phyloP scores from a whole-genome alignment of 805 yeast species.

The Kuraishia borneana region DNA sequence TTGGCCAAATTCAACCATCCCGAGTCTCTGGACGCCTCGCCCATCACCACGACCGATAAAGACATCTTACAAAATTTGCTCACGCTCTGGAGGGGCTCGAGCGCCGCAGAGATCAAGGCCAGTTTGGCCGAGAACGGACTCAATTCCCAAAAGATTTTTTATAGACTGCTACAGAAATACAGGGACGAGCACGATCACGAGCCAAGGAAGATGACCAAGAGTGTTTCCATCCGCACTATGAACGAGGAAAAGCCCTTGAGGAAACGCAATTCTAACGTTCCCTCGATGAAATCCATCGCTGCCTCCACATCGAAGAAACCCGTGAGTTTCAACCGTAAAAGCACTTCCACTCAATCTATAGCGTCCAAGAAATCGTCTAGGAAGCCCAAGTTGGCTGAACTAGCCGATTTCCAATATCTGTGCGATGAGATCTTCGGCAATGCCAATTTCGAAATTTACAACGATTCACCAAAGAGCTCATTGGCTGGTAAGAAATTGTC shows the following conservation, averaged over 20 bases:
- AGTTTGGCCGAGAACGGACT: conserved; percentile 13
- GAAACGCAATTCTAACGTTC: conserved; percentile 5
- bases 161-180: conserved; percentile 20
- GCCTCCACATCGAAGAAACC: conserved; percentile 39
- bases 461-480: conserved; percentile 3
- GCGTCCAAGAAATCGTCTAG: background rate
- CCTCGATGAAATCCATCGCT: conserved; percentile 20
- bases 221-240: conserved; percentile 19
- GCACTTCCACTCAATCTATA: conserved; percentile 1
- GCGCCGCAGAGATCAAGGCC: conserved; percentile 20
- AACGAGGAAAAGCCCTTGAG: conserved; percentile 14
- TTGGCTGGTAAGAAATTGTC: conserved; percentile 1
- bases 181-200: conserved; percentile 15
- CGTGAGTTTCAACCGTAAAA: conserved; percentile 26
- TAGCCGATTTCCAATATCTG: conserved; percentile 2
- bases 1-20: conserved; percentile 34
- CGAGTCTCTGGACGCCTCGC: conserved; percentile 20
- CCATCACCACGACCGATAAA: conserved; percentile 25
- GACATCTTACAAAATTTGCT: conserved; percentile 43
- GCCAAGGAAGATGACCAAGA: conserved; percentile 12
- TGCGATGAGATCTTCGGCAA: conserved; percentile 3
- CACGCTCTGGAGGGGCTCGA: conserved; percentile 45
- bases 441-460: background rate
- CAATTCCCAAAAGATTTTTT: conserved; percentile 25
- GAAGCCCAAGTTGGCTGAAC: background rate